A percentile compares a stretch with the other conserved stretches of the same genome.
These are phyloP conservation scores for Paraurostyla sp. DNA, from an alignment of 73 alveolate genomes.

Conservation along the genomic window DNA sequence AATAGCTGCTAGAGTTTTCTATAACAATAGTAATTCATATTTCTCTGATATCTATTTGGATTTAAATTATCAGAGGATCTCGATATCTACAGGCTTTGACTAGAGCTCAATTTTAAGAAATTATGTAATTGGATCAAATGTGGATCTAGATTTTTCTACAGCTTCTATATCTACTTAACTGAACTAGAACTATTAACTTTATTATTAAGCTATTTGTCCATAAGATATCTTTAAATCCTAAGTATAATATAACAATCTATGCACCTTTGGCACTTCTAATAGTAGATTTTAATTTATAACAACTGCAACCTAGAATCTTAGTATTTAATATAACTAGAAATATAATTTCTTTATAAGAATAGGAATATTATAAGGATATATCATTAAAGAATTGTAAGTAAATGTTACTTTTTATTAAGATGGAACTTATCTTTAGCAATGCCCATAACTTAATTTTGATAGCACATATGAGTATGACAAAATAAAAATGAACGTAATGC, in stretches of 20 bases:
- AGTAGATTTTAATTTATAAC: not conserved
- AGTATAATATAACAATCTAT: not conserved
- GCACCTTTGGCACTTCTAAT: not conserved
- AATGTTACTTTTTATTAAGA: slow-evolving; percentile 28
- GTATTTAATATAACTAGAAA: not conserved
- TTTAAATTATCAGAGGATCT: too few species aligned
- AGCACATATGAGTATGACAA: slow-evolving; percentile 15
- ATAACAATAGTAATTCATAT: too few species aligned
- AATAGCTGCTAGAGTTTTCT: too few species aligned
- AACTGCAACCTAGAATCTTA: not conserved
- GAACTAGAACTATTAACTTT: too few species aligned
- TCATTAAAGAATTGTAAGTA: not conserved
- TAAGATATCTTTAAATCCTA: not conserved
- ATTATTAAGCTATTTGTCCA: not conserved
- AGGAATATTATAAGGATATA: not conserved
- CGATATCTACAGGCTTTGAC: too few species aligned
- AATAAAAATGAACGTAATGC: not conserved
- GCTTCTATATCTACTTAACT: too few species aligned
- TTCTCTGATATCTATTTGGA: too few species aligned
- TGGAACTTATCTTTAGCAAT: not conserved
- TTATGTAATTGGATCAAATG: too few species aligned
- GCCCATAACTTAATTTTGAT: not conserved
- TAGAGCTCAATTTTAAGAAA: too few species aligned
- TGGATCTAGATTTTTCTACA: too few species aligned
- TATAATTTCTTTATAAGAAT: not conserved